Percentiles rank a stretch among this genome's conserved stretches.
phyloP scores from a whole-genome alignment of 768 basidiomycete species.

The Mycena leptocephala region DNA sequence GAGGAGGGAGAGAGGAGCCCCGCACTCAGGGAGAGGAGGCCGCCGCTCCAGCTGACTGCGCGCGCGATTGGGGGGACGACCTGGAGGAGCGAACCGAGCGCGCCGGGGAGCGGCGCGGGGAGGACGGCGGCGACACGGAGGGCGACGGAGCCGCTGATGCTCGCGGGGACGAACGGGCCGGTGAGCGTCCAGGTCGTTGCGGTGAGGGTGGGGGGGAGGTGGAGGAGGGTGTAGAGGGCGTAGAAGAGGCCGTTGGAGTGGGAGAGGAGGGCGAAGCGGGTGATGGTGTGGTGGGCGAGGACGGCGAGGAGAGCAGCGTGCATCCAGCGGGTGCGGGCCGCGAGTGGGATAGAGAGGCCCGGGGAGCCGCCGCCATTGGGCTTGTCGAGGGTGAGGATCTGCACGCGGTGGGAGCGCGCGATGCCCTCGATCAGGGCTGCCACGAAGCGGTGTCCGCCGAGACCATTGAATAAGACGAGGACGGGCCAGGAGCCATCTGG shows the following conservation, averaged over 20 bases:
- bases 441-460: constrained; percentile 35
- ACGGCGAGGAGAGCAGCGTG: constrained; percentile 33
- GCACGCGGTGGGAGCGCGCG: constrained; percentile 24
- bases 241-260: constrained; percentile 37
- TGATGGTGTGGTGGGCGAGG: constrained; percentile 14
- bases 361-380: constrained; percentile 20
- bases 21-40: constrained; percentile 15
- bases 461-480: constrained; percentile 36
- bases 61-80: constrained; percentile 18
- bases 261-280: constrained; percentile 31
- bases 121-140: neutral
- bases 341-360: constrained; percentile 3
- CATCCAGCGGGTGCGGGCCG: constrained; percentile 29
- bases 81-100: constrained; percentile 26
- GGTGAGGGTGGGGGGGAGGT: neutral
- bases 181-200: neutral
- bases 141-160: neutral
- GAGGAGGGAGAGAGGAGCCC: neutral
- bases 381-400: constrained; percentile 33
- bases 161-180: neutral
- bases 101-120: neutral
- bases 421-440: constrained; percentile 32
- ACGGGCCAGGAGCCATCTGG: constrained; percentile 27
- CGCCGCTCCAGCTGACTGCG: constrained; percentile 23
- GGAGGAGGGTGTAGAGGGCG: constrained; percentile 25